Percentiles rank a stretch among this genome's conserved stretches.
phyloP scores from a whole-genome alignment of 345 rosid species.

The Euclidium syriacum region DNA sequence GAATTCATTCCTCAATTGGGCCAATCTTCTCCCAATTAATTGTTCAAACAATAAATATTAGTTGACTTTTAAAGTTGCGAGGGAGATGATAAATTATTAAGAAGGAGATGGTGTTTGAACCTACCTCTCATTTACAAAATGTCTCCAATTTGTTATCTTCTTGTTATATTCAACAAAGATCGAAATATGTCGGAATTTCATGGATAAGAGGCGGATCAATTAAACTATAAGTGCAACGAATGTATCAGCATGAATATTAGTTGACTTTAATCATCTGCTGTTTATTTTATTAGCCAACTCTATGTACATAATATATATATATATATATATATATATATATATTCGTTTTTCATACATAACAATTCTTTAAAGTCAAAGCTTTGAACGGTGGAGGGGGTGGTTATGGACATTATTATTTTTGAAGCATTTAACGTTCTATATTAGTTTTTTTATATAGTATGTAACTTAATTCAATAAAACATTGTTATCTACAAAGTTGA shows the following conservation, averaged over 20 bases:
- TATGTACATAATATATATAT: background rate
- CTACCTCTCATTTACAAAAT: too few relatives aligned
- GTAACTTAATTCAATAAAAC: too few relatives aligned
- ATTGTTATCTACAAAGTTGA: too few relatives aligned
- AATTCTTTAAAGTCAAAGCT: constrained; percentile 7
- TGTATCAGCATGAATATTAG: constrained; percentile 11
- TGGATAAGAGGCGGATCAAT: background rate
- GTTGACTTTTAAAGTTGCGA: constrained; percentile 16
- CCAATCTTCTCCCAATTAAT: background rate
- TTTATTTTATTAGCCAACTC: constrained; percentile 3
- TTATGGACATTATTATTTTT: too few relatives aligned
- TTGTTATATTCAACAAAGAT: background rate
- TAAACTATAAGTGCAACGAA: constrained; percentile 1
- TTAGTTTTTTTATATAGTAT: too few relatives aligned
- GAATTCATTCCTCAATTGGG: constrained; percentile 15
- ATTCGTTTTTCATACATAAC: background rate
- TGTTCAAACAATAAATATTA: constrained; percentile 13
- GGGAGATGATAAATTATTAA: background rate
- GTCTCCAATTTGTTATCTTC: too few relatives aligned
- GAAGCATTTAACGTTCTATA: too few relatives aligned
- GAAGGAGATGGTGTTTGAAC: too few relatives aligned
- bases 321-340: too few relatives aligned
- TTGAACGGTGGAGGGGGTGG: too few relatives aligned
- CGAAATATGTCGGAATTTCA: constrained; percentile 7
- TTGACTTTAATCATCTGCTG: constrained; percentile 15